Conservation (phyloP, 345 rosid species). For the Eucalyptus cladocalyx region DNA sequence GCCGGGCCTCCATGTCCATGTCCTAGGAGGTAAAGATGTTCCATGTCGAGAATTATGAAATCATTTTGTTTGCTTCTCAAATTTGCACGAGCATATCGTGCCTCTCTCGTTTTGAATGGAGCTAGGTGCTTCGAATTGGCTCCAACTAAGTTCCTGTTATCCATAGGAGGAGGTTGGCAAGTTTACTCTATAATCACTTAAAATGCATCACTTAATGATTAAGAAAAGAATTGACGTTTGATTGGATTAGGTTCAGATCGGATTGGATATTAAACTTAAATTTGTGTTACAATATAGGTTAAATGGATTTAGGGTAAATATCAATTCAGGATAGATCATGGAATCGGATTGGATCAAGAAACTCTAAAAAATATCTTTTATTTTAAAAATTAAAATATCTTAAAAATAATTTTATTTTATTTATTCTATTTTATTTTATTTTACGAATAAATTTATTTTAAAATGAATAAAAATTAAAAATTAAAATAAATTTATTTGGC, state of each 20-base stretch:
- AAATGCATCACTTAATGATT: not conserved
- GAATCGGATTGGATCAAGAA: accelerated
- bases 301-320: accelerated
- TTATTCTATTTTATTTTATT: too few relatives aligned
- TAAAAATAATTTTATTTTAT: too few relatives aligned
- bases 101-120: not conserved
- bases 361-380: too few relatives aligned
- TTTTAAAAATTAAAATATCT: too few relatives aligned
- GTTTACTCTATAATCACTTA: not conserved
- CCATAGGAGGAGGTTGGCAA: not conserved
- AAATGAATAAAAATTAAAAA: too few relatives aligned
- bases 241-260: too few relatives aligned
- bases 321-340: accelerated
- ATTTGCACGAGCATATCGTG: accelerated
- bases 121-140: not conserved
- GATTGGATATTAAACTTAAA: too few relatives aligned
- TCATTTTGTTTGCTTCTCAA: not conserved
- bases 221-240: not conserved
- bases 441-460: too few relatives aligned
- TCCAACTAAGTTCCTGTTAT: accelerated
- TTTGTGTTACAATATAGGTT: accelerated
- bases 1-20: not conserved
- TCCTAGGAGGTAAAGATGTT: not conserved
- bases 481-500: too few relatives aligned
- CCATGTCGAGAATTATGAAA: not conserved